Base-by-base conservation (phyloP, 2,329 filamentous ascomycete species). In the Thermothelomyces thermophilus region DNA sequence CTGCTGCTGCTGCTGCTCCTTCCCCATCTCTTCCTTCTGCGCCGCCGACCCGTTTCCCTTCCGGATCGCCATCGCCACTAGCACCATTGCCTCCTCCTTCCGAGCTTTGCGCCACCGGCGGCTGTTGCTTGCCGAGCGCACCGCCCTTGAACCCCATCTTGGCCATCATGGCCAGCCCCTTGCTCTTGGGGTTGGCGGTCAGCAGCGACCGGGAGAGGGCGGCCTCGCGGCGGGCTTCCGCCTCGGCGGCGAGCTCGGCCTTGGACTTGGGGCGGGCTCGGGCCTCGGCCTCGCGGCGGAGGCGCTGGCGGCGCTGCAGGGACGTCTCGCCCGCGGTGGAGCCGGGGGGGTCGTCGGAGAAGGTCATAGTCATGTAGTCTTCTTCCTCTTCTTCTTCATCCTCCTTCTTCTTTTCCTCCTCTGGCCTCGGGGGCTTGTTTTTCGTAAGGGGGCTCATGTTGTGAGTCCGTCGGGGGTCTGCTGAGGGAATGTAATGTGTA, bases 291-390 rank as follows among this genome's bases (percentile, higher is more conserved):
- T 89, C 78, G 60, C 74, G 76, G 58, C 74, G 73, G 24, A 76
- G 69, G 7, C 75, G 73, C 55, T 72, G 67, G 6, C 73, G 70
- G n/a, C 77, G 72, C 60, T 80, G 76, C 13, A 80, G 63, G 1
- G 76, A 80, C 1, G 74, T 75, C 60, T 79, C 75, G 35, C 9
- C 9, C 3, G 30, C 14, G 9, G 30, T 31, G 11, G 24, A 2
- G 26, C 8, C 9, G 70, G 72, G 64, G 66, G 74, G 62, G 69
- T 77, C 64, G 24, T 95, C 87, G 16, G 80, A 76, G 64, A 98
- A 90, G 13, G 83, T 76, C 91, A 98, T 97, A 60, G 84, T 89
- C 86, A 98, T 94, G 74, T 98, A 97, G 68, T 98, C 93, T 56
- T 96, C 90, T 56, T 90, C 87, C 17, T 90, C 87, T 6, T 88